Conservation (phyloP, 345 rosid species). For the Camelina laxa region DNA sequence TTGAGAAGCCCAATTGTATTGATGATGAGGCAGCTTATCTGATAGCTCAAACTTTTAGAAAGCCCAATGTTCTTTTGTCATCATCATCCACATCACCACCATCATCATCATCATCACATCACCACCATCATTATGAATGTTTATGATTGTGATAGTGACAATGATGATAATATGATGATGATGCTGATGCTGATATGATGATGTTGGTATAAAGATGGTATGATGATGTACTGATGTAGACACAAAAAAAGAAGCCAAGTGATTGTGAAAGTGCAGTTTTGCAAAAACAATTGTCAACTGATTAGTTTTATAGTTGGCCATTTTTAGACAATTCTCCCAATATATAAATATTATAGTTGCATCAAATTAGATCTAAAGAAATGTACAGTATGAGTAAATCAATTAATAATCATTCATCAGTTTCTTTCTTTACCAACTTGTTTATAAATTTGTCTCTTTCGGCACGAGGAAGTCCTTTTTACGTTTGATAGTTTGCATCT, state of each 20-base stretch:
- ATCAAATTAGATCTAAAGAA: not conserved
- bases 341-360: not conserved
- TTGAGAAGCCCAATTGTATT: not conserved
- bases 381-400: not conserved
- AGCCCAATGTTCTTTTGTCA: not conserved
- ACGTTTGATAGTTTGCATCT: not conserved
- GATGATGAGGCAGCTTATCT: not conserved
- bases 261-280: no score
- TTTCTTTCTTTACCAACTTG: slow-evolving; percentile 2
- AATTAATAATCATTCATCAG: no score
- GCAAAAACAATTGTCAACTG: not conserved
- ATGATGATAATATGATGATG: not conserved
- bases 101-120: not conserved
- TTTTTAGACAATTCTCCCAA: not conserved
- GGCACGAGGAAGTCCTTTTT: slow-evolving; percentile 33
- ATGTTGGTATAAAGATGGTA: not conserved
- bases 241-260: no score
- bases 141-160: not conserved
- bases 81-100: not conserved
- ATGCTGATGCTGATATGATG: not conserved
- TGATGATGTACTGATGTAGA: no score
- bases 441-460: no score
- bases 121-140: not conserved
- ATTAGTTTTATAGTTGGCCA: not conserved
- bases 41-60: not conserved